These are phyloP conservation scores for Phytopythium kandeliae DNA, from an alignment of 352 stramenopile species.

Conservation along the genomic window DNA sequence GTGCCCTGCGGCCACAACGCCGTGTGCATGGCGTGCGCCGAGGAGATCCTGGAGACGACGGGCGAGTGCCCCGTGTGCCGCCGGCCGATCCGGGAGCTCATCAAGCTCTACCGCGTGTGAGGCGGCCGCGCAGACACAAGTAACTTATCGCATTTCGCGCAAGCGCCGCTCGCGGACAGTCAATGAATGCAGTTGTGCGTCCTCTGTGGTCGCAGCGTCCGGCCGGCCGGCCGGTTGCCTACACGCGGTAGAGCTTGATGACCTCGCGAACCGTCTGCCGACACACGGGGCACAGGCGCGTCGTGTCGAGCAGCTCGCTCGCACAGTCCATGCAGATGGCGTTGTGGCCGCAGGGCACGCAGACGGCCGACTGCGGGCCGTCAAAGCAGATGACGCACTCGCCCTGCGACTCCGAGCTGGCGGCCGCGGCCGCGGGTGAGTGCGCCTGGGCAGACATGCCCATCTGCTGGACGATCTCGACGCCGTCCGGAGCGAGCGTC, in stretches of 20 bases:
- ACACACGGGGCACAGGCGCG: conserved; percentile 67
- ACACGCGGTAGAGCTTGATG: conserved; percentile 66
- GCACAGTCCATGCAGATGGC: conserved; percentile 84
- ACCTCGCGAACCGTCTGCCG: conserved; percentile 67
- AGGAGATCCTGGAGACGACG: conserved; percentile 52
- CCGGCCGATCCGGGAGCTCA: conserved; percentile 58
- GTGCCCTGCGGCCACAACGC: conserved; percentile 82
- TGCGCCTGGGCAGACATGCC: conserved; percentile 8
- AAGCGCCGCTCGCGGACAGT: background rate
- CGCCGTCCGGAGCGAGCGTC: conserved; percentile 52
- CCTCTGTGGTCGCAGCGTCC: too few relatives aligned
- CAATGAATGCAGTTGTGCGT: conserved; percentile 28
- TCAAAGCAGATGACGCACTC: conserved; percentile 88
- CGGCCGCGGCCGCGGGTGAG: conserved; percentile 7
- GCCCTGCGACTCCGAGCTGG: conserved; percentile 3
- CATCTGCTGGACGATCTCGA: conserved; percentile 74
- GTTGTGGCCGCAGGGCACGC: conserved; percentile 82
- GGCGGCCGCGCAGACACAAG: background rate
- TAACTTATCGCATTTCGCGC: conserved; percentile 2
- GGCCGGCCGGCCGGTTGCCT: too few relatives aligned
- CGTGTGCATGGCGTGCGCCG: conserved; percentile 71
- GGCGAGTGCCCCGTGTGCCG: conserved; percentile 72
- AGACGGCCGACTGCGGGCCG: conserved; percentile 61
- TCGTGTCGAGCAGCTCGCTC: conserved; percentile 53
- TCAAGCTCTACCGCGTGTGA: conserved; percentile 76